Conservation (phyloP, 2,329 filamentous ascomycete genomes). For the Botrytis cinerea region DNA sequence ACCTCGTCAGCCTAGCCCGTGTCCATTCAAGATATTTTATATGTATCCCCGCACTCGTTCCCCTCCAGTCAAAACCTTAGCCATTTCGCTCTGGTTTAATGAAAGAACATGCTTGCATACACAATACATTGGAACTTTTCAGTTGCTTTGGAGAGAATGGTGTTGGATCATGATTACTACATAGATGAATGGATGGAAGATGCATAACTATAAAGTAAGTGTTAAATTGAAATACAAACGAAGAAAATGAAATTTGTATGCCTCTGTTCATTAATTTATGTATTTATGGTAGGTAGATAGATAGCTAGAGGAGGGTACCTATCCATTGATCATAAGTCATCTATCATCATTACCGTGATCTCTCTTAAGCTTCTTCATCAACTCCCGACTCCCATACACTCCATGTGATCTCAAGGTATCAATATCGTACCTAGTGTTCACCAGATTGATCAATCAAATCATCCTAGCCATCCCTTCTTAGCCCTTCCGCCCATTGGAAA, state of each 20-base stretch:
- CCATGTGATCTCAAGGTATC: not conserved
- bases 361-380: not conserved
- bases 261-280: not conserved
- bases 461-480: not conserved
- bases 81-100: too few species aligned
- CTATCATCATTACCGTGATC: conserved; percentile 14
- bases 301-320: not conserved
- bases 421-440: not conserved
- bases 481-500: not conserved
- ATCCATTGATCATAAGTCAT: conserved; percentile 14
- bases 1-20: not conserved
- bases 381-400: not conserved
- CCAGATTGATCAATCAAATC: not conserved
- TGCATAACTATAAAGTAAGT: too few species aligned
- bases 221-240: too few species aligned
- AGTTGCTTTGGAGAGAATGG: not conserved
- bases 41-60: not conserved
- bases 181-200: not conserved
- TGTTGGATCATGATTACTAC: not conserved
- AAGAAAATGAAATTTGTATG: not conserved
- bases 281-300: not conserved
- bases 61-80: not conserved
- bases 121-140: not conserved
- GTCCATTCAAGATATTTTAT: not conserved
- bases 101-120: not conserved